These are phyloP conservation scores for Limonomyces culmigenus DNA, from an alignment of 1,284 basidiomycete species.

Conservation along the genomic window DNA sequence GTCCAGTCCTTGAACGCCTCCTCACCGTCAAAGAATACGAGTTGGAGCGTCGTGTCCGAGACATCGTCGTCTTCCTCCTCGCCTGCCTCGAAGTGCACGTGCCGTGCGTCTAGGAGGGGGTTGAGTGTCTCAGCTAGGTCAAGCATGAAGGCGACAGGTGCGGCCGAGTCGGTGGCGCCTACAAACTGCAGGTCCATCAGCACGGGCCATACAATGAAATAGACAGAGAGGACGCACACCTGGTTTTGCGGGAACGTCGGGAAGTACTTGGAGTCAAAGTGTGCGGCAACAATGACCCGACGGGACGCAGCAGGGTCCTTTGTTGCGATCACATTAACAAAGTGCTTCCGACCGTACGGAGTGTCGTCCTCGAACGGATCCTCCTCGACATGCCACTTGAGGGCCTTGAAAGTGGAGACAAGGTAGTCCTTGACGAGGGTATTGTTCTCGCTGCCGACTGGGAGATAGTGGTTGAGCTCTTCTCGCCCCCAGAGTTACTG, in stretches of 20 bases:
- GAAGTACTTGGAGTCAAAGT: constrained; percentile 94
- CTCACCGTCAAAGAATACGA: constrained; percentile 98
- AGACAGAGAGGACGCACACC: constrained; percentile 22
- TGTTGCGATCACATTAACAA: constrained; percentile 90
- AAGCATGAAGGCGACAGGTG: constrained; percentile 86
- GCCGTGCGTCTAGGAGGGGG: constrained; percentile 49
- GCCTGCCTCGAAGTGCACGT: constrained; percentile 35
- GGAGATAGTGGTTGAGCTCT: constrained; percentile 4
- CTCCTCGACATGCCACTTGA: constrained; percentile 79
- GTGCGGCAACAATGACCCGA: constrained; percentile 80
- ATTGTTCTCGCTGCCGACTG: constrained; percentile 61
- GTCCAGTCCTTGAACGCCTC: constrained; percentile 94
- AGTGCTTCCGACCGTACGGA: constrained; percentile 66
- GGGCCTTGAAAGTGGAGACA: constrained; percentile 40
- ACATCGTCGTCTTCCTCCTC: constrained; percentile 61
- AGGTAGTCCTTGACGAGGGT: constrained; percentile 71
- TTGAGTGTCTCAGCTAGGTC: constrained; percentile 74
- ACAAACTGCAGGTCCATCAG: constrained; percentile 48
- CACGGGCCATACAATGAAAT: constrained; percentile 5
- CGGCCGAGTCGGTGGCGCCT: constrained; percentile 95
- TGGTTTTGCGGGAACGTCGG: constrained; percentile 52
- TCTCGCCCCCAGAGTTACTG: constrained; percentile 4
- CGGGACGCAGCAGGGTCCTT: constrained; percentile 76
- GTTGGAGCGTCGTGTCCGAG: constrained; percentile 72
- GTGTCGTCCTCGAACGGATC: constrained; percentile 71